Evolutionary conservation across 306 rosid genomes (phyloP), one percentile per base, ranked within the genome.

Genomic region (Cicer pinnatifidum): DNA sequence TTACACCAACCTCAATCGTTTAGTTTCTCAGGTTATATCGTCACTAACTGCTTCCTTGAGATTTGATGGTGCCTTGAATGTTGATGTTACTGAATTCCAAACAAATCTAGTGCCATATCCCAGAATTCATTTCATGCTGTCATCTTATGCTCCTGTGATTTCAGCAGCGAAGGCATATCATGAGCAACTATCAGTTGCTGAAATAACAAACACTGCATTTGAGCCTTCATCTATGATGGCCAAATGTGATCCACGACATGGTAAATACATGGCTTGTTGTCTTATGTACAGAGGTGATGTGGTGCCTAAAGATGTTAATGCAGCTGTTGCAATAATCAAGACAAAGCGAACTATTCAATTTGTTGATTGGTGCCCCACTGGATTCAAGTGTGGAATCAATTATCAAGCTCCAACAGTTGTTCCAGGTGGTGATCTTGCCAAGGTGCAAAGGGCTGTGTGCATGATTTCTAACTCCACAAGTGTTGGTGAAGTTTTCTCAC

Each of bases 161-260:
- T 83, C 86, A 37, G 86, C 83, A 7, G 86, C 17, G 60, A 91
- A 88, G 83, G 97, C 97, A 9, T 89, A 88, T 73, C 97, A 91
- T 39, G 97, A 91, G 81, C 97, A 91, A 35, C 90, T 91, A 54
- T 91, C 97, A 2, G 94, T 91, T 33, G 85, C 89, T 15, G 97
- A 91, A 76, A 91, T 91, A 84, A 91, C 97, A 57, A 91, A 91
- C 82, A 84, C 80, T 2, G 97, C 94, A 46, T 88, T 91, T 1
- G 97, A 91, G 85, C 97, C 97, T 1, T 91, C 97, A 0, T 88
- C 94, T 11, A 91, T 91, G 97, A 91, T 91, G 97, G 97, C 93
- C 17, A 91, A 88, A 82, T 91, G 97, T 70, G 86, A 83, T 20
- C 86, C 83, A 0, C 81, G 86, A 37, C 86, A 83, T 57, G 86